phyloP scores from a whole-genome alignment of 768 basidiomycete genomes.

The Russula compacta region DNA sequence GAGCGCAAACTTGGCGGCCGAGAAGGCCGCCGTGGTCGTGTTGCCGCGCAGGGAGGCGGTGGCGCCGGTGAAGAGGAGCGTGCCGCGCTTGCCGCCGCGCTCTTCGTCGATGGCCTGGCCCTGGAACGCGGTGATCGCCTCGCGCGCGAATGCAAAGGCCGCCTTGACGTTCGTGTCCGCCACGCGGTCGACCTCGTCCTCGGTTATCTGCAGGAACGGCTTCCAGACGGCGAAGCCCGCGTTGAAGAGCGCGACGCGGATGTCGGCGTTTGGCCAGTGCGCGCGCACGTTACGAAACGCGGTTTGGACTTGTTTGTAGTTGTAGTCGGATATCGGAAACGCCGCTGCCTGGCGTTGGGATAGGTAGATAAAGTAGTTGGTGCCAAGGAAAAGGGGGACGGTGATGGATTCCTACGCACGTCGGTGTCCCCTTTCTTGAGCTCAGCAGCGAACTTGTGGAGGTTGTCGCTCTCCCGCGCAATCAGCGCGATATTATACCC shows the following conservation, averaged over 20 bases:
- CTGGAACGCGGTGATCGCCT: conserved; percentile 29
- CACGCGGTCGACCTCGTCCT: conserved; percentile 27
- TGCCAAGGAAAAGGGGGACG: not conserved
- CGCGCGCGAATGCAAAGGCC: conserved; percentile 33
- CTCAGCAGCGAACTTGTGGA: conserved; percentile 29
- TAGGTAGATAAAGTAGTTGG: no score
- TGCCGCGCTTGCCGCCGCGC: conserved; percentile 30
- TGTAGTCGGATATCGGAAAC: conserved; percentile 32
- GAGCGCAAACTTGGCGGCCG: conserved; percentile 34
- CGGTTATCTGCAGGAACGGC: conserved; percentile 33
- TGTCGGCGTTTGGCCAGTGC: conserved; percentile 27
- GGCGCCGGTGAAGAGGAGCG: conserved; percentile 37
- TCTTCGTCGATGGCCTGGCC: conserved; percentile 25
- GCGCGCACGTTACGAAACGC: conserved; percentile 29
- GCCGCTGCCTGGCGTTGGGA: conserved; percentile 27
- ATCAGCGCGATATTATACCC: conserved; percentile 37
- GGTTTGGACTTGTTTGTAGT: conserved; percentile 24
- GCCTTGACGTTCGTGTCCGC: conserved; percentile 30
- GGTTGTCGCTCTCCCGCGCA: conserved; percentile 27
- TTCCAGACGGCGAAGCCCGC: conserved; percentile 31
- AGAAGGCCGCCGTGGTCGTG: conserved; percentile 31
- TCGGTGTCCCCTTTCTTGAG: conserved; percentile 31
- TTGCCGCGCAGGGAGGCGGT: conserved; percentile 36
- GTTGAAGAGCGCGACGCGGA: conserved; percentile 36
- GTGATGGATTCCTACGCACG: conserved; percentile 18